Base-by-base conservation (phyloP, 768 basidiomycete species). In the Hortiboletus flavorubellus region DNA sequence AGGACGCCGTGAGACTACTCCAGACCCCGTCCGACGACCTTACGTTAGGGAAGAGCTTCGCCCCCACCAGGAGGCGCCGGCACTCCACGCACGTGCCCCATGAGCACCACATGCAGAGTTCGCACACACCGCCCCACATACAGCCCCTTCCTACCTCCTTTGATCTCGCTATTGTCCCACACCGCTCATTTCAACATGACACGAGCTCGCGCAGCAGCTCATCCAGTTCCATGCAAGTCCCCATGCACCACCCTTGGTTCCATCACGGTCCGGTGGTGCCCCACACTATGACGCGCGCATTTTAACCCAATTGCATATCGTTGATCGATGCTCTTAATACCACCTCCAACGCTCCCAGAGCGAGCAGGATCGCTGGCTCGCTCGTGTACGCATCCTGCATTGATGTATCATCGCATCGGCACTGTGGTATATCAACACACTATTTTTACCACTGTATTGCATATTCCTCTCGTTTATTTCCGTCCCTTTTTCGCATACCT, bases 1-100 rank as follows among this genome's bases (percentile, higher is more conserved):
- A 68, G n/a, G 78, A 86, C 56, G 85, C 85, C 3, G 76, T 86
- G 6, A 35, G 59, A 14, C 53, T 68, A 0, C 57, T 70, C 4
- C 59, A 66, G 38, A 49, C n/a, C 44, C 47, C 47, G 14, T 55
- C 51, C 8, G 65, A 68, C 40, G 64, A 64, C 11, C 59, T 61
- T 34, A 26, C 35, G 6, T 0, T 43, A 3, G n/a, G 42, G 4
- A 49, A 53, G 37, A 51, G 45, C 9, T 49, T 52, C 34, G 35
- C 53, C 5, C 50, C 59, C 1, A 2, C 37, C 37, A 51, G 49
- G 18, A 41, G 11, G 15, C 65, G 54, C 8, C 39, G 61, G 9
- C 41, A 47, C 1, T 60, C 67, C 5, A 43, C 59, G 51, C 58
- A 55, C 10, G 56, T n/a, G 0, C 42, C 7, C n/a, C 50, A n/a